phyloP scores from a whole-genome alignment of 73 alveolate species.

The Paramecium caudatum region DNA sequence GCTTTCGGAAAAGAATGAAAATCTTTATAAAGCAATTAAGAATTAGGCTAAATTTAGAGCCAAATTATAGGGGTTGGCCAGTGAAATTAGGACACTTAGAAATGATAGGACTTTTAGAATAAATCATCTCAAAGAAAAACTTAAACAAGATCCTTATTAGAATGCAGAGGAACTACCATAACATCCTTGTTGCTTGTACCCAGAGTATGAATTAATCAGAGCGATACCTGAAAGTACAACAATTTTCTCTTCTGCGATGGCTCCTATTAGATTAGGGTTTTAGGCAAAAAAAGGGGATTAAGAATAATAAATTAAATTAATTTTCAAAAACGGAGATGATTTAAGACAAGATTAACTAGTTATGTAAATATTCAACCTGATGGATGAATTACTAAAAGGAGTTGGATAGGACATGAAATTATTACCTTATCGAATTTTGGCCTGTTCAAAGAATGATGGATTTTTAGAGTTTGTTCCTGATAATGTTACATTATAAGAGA shows the following conservation, averaged over 20 bases:
- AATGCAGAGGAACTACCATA: slow-evolving; percentile 48
- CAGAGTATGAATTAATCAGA: slow-evolving; percentile 79
- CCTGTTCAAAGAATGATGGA: slow-evolving; percentile 96
- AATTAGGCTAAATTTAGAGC: slow-evolving; percentile 58
- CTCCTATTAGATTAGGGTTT: slow-evolving; percentile 78
- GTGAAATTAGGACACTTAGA: slow-evolving; percentile 59
- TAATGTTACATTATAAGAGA: slow-evolving; percentile 91
- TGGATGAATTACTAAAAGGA: slow-evolving; percentile 95
- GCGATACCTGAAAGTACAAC: slow-evolving; percentile 80
- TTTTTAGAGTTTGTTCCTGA: slow-evolving; percentile 98
- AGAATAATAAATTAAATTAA: slow-evolving; percentile 76
- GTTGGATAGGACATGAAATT: slow-evolving; percentile 93
- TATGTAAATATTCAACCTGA: slow-evolving; percentile 91
- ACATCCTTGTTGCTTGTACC: slow-evolving; percentile 74
- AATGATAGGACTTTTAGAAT: slow-evolving; percentile 70
- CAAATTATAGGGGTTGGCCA: slow-evolving; percentile 49
- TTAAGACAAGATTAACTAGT: slow-evolving; percentile 98
- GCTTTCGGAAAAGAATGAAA: neutral
- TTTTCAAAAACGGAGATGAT: slow-evolving; percentile 98
- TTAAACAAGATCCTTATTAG: slow-evolving; percentile 44
- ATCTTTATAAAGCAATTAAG: neutral
- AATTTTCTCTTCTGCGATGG: slow-evolving; percentile 79
- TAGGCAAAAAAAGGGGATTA: slow-evolving; percentile 51
- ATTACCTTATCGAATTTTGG: slow-evolving; percentile 95
- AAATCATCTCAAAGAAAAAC: slow-evolving; percentile 64